Percentiles rank a stretch among this genome's conserved stretches.
phyloP scores from a whole-genome alignment of 148 eudicot species.

The Diospyros lotus region DNA sequence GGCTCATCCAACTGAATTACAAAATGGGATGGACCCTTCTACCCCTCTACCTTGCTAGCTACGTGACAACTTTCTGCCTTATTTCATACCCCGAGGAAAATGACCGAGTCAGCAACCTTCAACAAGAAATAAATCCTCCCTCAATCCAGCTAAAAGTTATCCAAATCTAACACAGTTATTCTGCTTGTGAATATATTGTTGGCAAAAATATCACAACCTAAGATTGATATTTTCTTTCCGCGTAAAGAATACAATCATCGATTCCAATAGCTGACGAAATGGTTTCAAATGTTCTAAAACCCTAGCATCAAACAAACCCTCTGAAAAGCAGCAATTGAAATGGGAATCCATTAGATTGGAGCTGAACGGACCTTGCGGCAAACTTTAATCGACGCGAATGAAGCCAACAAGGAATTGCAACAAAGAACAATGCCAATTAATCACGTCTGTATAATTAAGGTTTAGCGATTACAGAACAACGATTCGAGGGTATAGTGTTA shows the following conservation, averaged over 20 bases:
- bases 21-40: no score
- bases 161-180: neutral
- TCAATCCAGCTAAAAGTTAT: neutral
- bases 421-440: neutral
- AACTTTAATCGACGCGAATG: neutral
- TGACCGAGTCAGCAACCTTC: neutral
- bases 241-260: neutral
- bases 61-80: no score
- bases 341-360: neutral
- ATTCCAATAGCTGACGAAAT: neutral
- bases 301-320: neutral
- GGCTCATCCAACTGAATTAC: no score
- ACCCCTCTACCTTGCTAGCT: no score
- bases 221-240: neutral
- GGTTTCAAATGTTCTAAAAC: neutral
- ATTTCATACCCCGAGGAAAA: no score
- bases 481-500: slow-evolving; percentile 9
- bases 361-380: neutral
- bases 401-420: neutral
- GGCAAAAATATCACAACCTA: neutral
- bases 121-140: neutral
- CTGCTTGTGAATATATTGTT: neutral
- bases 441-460: neutral
- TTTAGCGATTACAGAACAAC: neutral
- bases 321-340: neutral